phyloP scores from a whole-genome alignment of 768 basidiomycete genomes.

The Mycena amicta region DNA sequence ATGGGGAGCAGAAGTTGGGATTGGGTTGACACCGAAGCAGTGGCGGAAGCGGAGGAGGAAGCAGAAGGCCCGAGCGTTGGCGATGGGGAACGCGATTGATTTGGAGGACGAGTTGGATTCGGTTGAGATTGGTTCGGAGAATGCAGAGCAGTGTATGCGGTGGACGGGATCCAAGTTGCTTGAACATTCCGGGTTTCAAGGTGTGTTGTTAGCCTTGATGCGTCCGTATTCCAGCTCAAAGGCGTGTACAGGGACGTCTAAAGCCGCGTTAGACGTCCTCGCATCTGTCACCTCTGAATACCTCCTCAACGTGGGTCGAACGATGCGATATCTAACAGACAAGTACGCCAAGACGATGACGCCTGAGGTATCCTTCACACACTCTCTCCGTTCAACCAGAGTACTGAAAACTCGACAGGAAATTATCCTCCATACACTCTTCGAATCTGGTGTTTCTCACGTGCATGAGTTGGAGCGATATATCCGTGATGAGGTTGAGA shows the following conservation, averaged over 20 bases:
- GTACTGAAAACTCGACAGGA: slow-evolving; percentile 59
- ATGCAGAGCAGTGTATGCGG: slow-evolving; percentile 63
- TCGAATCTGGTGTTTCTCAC: slow-evolving; percentile 83
- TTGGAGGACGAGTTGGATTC: slow-evolving; percentile 30
- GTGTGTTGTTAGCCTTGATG: slow-evolving; percentile 42
- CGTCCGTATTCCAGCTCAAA: no score
- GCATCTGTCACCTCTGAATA: slow-evolving; percentile 80
- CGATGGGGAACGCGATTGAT: slow-evolving; percentile 19
- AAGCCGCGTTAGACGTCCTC: slow-evolving; percentile 75
- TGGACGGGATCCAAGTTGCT: slow-evolving; percentile 79
- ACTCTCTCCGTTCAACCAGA: no score
- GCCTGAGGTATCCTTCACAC: slow-evolving; percentile 64
- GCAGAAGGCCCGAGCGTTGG: no score
- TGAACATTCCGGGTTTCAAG: slow-evolving; percentile 93
- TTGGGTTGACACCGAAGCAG: background rate
- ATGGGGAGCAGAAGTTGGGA: slow-evolving; percentile 43
- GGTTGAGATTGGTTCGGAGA: slow-evolving; percentile 61
- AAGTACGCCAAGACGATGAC: slow-evolving; percentile 81
- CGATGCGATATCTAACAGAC: slow-evolving; percentile 80
- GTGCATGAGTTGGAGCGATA: slow-evolving; percentile 84
- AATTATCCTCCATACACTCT: slow-evolving; percentile 89
- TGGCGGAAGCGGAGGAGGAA: slow-evolving; percentile 11
- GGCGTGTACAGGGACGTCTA: slow-evolving; percentile 63
- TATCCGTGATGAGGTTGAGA: slow-evolving; percentile 84
- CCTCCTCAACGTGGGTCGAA: slow-evolving; percentile 82